These are phyloP conservation scores for Annulohypoxylon bovei DNA, from an alignment of 495 filamentous ascomycete species.

Conservation along the genomic window DNA sequence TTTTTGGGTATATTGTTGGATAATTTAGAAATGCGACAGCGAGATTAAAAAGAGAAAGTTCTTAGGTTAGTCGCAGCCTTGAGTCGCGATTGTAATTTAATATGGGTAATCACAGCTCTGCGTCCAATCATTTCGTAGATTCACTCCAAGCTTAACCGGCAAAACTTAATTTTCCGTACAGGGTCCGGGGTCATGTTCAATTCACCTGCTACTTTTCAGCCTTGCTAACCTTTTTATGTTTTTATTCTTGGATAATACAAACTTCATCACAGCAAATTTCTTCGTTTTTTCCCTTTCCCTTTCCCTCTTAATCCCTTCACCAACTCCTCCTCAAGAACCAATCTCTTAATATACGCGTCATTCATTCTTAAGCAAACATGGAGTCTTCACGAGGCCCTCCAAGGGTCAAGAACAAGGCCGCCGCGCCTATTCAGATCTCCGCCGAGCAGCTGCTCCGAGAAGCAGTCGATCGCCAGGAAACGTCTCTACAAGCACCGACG, in stretches of 20 bases:
- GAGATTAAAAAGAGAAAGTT: conserved; percentile 11
- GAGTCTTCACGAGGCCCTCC: conserved; percentile 94
- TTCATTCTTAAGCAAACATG: conserved; percentile 64
- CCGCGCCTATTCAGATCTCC: conserved; percentile 87
- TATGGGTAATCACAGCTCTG: conserved; percentile 1
- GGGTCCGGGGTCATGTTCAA: neutral
- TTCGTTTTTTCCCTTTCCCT: conserved; percentile 5
- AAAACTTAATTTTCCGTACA: conserved; percentile 19
- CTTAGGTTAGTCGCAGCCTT: conserved; percentile 24
- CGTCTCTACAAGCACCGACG: conserved; percentile 85
- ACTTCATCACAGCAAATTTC: neutral
- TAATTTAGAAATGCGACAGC: conserved; percentile 24
- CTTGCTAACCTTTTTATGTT: conserved; percentile 16
- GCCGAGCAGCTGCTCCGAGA: conserved; percentile 98
- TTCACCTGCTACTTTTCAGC: conserved; percentile 23
- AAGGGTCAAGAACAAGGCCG: conserved; percentile 96
- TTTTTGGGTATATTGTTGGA: conserved; percentile 18
- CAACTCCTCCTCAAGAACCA: neutral
- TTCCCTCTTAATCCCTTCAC: neutral
- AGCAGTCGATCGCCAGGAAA: conserved; percentile 97
- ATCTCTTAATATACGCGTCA: neutral
- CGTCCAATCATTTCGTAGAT: conserved; percentile 8
- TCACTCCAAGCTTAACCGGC: neutral
- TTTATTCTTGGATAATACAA: neutral
- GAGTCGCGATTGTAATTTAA: conserved; percentile 34